Evolutionary conservation across 75 land plant species (phyloP).

Genomic region (Pinus albicaulis): DNA sequence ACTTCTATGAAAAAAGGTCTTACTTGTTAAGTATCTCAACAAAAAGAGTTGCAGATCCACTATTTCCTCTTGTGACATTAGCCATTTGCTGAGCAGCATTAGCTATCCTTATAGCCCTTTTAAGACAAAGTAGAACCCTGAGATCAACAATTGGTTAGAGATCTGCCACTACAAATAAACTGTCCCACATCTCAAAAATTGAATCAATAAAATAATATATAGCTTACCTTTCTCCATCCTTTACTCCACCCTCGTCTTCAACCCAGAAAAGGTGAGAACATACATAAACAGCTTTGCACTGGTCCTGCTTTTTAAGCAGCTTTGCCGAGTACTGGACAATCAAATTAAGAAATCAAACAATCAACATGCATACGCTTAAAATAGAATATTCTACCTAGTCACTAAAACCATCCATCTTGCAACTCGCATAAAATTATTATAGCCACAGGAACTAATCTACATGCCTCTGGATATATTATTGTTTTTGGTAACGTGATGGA

Average conservation of each 20-base stretch:
- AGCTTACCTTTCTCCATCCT: conserved; percentile 89
- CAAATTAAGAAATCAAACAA: conserved; percentile 1
- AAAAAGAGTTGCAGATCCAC: conserved; percentile 85
- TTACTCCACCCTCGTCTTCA: conserved; percentile 76
- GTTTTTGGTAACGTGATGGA: too few species aligned
- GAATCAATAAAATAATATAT: too few species aligned
- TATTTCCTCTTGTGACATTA: conserved; percentile 78
- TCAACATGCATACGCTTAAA: neutral
- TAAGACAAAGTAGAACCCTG: conserved; percentile 95
- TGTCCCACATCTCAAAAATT: neutral
- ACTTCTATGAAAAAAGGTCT: conserved; percentile 4
- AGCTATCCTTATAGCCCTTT: conserved; percentile 95
- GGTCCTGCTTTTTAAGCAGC: conserved; percentile 92
- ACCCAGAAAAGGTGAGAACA: conserved; percentile 98
- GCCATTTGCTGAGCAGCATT: conserved; percentile 99
- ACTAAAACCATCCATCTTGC: neutral
- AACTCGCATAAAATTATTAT: neutral
- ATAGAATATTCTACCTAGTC: neutral
- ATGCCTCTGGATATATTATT: neutral
- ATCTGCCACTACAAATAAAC: neutral
- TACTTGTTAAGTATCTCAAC: conserved; percentile 99
- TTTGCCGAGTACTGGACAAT: conserved; percentile 85
- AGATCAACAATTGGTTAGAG: neutral
- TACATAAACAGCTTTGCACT: conserved; percentile 92
- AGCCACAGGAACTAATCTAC: neutral